Conservation (phyloP, 169 alveolate species). For the Plasmodium relictum region DNA sequence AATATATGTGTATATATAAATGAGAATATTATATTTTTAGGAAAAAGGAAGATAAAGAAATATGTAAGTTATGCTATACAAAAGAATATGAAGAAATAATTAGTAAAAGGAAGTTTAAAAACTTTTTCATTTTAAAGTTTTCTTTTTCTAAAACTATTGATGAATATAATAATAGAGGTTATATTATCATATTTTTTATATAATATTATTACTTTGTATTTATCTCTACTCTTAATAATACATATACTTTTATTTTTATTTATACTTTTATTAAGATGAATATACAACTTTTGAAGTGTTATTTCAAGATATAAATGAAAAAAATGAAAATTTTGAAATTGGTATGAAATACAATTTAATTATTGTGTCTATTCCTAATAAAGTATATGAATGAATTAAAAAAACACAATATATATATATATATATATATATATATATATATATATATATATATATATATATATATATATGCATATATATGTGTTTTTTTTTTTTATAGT, state of each 20-base stretch:
- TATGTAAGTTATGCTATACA: conserved; percentile 42
- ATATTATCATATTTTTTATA: not conserved
- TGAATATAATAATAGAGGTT: conserved; percentile 59
- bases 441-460: conserved; percentile 5
- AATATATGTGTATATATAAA: not conserved
- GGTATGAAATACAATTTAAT: conserved; percentile 66
- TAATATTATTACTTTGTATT: too few species aligned
- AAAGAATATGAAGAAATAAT: conserved; percentile 57
- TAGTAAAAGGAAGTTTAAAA: conserved; percentile 43
- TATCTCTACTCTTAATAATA: too few species aligned
- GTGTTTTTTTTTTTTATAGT: conserved; percentile 17
- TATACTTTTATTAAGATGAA: conserved; percentile 55
- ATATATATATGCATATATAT: not conserved
- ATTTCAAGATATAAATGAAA: conserved; percentile 54
- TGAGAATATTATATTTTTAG: not conserved
- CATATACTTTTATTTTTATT: conserved; percentile 1
- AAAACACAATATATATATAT: not conserved
- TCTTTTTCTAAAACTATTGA: conserved; percentile 45
- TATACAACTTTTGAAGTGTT: conserved; percentile 50
- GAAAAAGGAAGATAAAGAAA: conserved; percentile 20
- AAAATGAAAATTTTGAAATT: conserved; percentile 56
- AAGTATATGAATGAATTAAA: conserved; percentile 14
- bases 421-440: not conserved
- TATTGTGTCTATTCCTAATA: conserved; percentile 68
- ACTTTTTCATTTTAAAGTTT: conserved; percentile 61